Percentiles rank a stretch among this genome's conserved stretches.
Evolutionary conservation across 768 basidiomycete species (phyloP).

Genomic region (Austroboletus eburneus): DNA sequence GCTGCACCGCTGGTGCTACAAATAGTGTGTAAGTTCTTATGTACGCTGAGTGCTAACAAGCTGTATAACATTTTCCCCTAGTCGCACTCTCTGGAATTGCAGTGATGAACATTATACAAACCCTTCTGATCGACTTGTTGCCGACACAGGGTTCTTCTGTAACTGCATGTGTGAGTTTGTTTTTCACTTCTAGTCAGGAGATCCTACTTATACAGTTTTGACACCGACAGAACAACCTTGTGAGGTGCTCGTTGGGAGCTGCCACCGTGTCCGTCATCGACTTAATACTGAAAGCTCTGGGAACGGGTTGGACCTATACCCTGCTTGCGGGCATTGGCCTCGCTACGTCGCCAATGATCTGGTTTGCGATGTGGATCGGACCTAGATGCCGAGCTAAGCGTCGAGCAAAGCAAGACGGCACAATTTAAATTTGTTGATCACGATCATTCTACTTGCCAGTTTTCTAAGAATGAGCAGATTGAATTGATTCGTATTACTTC

Average conservation of each 20-base stretch:
- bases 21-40: slow-evolving; percentile 18
- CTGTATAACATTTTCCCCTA: slow-evolving; percentile 16
- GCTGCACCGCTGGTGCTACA: slow-evolving; percentile 54
- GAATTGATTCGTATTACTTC: no score
- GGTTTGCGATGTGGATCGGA: slow-evolving; percentile 48
- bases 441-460: no score
- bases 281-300: slow-evolving; percentile 55
- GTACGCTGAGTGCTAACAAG: neutral
- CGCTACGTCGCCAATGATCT: slow-evolving; percentile 46
- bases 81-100: slow-evolving; percentile 47
- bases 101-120: slow-evolving; percentile 55
- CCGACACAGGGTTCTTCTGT: slow-evolving; percentile 62
- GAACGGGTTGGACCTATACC: slow-evolving; percentile 66
- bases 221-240: slow-evolving; percentile 71
- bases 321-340: slow-evolving; percentile 49
- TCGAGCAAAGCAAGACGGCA: neutral
- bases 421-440: no score
- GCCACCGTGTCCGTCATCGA: slow-evolving; percentile 60
- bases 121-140: slow-evolving; percentile 61
- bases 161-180: slow-evolving; percentile 70
- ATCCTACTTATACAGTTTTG: no score
- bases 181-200: no score
- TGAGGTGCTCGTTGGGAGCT: slow-evolving; percentile 62
- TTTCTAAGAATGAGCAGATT: no score
- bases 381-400: slow-evolving; percentile 48